Base-by-base conservation (phyloP, 148 eudicot species). In the Spergularia bocconei region DNA sequence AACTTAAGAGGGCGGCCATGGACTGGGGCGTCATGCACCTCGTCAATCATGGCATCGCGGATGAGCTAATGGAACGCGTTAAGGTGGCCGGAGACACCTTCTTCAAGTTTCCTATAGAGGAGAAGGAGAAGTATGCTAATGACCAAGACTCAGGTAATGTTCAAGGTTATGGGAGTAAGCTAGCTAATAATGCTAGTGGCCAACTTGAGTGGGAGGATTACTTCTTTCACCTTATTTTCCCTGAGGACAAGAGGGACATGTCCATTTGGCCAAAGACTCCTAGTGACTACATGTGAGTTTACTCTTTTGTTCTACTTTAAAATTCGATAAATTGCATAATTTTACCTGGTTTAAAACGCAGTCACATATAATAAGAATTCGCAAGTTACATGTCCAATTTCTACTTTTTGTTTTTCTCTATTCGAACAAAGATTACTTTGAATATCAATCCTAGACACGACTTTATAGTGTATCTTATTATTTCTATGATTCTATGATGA, bases 21-120 rank as follows among this genome's bases (percentile, higher is more conserved):
- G 95, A 91, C 14, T 93, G 98, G 98, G 97, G 98, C 4, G 98
- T 90, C 12, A 91, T 93, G 95, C 95, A 90, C 73, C 83, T 93
- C 6, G 85, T 90, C 47, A 93, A 93, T 82, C 98, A 93, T 61
- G 97, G 98, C 19, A 85, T 93, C 21, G 16, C 97, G 0, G 84
- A 84, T 2, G 93, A 88, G 65, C 83, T 93, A 41, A 85, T 75
- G 13, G 11, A 77, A 3, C 85, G 98, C 2, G 95, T 91, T 20
- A 93, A 82, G 87, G 73, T 13, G 11, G 90, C 91, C n/a, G 98
- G 98, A 12, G 73, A 78, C 48, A 76, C 75, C 7, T 93, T 93
- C 65, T 93, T 93, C 65, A 78, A 88, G 36, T 88, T 87, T 59
- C 87, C 98, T 0, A 79, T 93, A 19, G 91, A 84, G 82, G 98